Conservation (phyloP, 805 yeast genomes). For the Wickerhamiella brachini region DNA sequence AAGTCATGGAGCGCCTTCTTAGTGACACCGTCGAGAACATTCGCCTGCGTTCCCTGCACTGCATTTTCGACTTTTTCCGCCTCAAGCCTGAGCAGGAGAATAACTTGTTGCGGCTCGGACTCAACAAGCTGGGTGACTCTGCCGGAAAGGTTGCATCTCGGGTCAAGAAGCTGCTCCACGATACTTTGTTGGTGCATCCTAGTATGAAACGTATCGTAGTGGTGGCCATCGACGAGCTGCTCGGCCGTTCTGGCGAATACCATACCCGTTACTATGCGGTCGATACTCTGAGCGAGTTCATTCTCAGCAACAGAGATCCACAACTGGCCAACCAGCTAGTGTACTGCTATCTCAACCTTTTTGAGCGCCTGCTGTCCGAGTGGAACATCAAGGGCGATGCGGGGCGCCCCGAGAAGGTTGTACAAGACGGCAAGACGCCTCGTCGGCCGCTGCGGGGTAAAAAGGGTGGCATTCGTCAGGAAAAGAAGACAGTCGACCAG, state of each 20-base stretch:
- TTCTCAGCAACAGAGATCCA: slow-evolving; percentile 61
- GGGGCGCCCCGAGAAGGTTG: slow-evolving; percentile 19
- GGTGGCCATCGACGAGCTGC: slow-evolving; percentile 66
- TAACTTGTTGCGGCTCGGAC: slow-evolving; percentile 74
- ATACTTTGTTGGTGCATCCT: slow-evolving; percentile 82
- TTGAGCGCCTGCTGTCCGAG: slow-evolving; percentile 67
- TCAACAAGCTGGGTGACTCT: slow-evolving; percentile 85
- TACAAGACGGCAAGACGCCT: slow-evolving; percentile 33
- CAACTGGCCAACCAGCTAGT: slow-evolving; percentile 74
- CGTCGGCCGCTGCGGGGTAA: slow-evolving; percentile 65
- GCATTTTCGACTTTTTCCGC: slow-evolving; percentile 65
- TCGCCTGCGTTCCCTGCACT: slow-evolving; percentile 59
- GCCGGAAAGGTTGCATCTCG: slow-evolving; percentile 85
- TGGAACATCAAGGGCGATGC: slow-evolving; percentile 38
- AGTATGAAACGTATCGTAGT: slow-evolving; percentile 80
- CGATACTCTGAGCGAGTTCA: slow-evolving; percentile 83
- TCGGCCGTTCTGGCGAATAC: slow-evolving; percentile 60
- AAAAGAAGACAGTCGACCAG: slow-evolving; percentile 19
- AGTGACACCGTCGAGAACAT: slow-evolving; percentile 88
- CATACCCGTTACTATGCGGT: slow-evolving; percentile 82
- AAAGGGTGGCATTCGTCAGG: slow-evolving; percentile 48
- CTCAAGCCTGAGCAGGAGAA: slow-evolving; percentile 95
- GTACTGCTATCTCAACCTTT: slow-evolving; percentile 71
- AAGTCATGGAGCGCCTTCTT: slow-evolving; percentile 62
- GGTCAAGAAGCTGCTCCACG: slow-evolving; percentile 66